Base-by-base conservation (phyloP, 2,329 filamentous ascomycete species). In the Fusarium coicis region DNA sequence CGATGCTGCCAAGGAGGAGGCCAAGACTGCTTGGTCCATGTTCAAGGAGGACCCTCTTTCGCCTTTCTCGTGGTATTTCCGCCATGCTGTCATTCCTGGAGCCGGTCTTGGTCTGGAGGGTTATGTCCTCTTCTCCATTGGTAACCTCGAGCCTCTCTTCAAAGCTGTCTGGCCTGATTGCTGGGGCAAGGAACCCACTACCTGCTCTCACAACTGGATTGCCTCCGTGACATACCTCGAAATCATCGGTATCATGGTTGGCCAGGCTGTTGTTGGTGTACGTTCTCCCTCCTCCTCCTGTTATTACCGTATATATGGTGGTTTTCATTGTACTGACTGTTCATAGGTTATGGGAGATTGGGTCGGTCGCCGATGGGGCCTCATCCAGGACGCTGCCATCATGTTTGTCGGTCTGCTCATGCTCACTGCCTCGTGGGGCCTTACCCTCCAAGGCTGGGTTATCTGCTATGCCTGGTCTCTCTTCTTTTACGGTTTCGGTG, bases 41-140 rank as follows among this genome's bases (percentile, higher is more conserved):
- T 89, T 93, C 79, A 97, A 97, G 86, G 87, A 91, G 62, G 94
- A 98, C 79, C 95, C 95, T 36, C 87, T 98, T 21, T 93, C 92
- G 62, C 95, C 95, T 1, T 63, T 98, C n/a, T 85, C 88, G 30
- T 96, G 92, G 87, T 98, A 98, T 82, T 92, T 97, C 80, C 90
- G 91, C 79, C 96, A 97, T 80, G 96, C 95, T 83, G 92, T 98
- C 60, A 90, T 98, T 66, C 96, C 96, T 55, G 96, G 96, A 83
- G 95, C 95, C 74, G 96, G 96, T 80, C 90, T 98, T 57, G 92
- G 95, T 80, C 89, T 98, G 34, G 96, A 98, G 87, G 96, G 94
- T 77, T 98, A 98, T 80, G 95, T 98, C 46, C 89, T 98, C 26
- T 98, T 98, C 87, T 98, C 95, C 72, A 98, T 98, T 76, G 96